phyloP scores from a whole-genome alignment of 345 rosid species.

The Erodium maritimum region DNA sequence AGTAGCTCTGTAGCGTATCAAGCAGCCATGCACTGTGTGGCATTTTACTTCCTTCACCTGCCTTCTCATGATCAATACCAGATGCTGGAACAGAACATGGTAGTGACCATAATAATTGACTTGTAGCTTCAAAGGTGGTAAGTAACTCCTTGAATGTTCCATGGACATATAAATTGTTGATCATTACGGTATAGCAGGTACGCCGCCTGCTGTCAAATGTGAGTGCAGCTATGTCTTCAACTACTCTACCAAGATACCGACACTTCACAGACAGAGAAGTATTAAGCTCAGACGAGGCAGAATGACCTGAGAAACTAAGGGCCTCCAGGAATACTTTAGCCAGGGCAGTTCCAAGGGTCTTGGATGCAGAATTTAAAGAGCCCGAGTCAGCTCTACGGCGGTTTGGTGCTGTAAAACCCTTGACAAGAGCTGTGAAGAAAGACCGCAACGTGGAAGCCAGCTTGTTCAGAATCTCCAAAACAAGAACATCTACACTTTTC shows the following conservation, averaged over 20 bases:
- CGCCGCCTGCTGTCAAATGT: constrained; percentile 74
- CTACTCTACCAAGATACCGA: constrained; percentile 83
- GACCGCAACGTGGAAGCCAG: constrained; percentile 55
- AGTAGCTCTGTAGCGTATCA: constrained; percentile 71
- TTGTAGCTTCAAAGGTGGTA: constrained; percentile 91
- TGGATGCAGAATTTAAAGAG: constrained; percentile 61
- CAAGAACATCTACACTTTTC: constrained; percentile 69
- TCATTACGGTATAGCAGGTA: constrained; percentile 74
- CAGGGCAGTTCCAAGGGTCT: constrained; percentile 72
- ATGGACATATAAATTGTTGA: constrained; percentile 84
- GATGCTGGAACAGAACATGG: constrained; percentile 46
- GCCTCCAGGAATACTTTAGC: constrained; percentile 80
- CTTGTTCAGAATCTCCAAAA: constrained; percentile 57
- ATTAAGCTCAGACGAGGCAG: constrained; percentile 46
- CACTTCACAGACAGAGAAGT: constrained; percentile 66
- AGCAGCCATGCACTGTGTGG: constrained; percentile 63
- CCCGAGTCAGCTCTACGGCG: constrained; percentile 87
- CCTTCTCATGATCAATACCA: constrained; percentile 50
- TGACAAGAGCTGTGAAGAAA: constrained; percentile 79
- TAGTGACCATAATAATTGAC: constrained; percentile 72
- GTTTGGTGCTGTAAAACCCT: constrained; percentile 77
- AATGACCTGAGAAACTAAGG: constrained; percentile 64
- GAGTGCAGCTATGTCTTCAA: constrained; percentile 69
- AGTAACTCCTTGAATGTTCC: constrained; percentile 86
- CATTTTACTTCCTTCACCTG: constrained; percentile 52